Evolutionary conservation across 2,329 filamentous ascomycete genomes (phyloP), one percentile per base, ranked within the genome.

Genomic region (Botrytis tulipae): DNA sequence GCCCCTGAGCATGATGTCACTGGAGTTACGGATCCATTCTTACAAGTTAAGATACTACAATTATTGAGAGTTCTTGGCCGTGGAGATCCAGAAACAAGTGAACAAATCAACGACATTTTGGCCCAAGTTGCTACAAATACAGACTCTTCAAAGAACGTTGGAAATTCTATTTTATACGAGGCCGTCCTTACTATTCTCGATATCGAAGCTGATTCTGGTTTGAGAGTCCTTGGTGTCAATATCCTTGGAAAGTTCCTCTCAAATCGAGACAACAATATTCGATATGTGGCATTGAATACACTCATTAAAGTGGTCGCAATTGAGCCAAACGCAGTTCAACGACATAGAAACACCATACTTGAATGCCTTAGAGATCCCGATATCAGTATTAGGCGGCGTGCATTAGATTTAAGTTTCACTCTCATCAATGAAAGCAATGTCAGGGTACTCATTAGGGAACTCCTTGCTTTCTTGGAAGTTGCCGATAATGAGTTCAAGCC

Each of bases 231-330:
- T 40, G 96, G 96, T 80, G 96, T 99, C 78, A 99, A 99, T 82
- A 99, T 99, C 77, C 89, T 99, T 37, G 96, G 97, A 82, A 99
- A 98, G 82, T 99, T 99, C 84, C 84, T 99, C 75, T 92, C 95
- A n/a, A 99, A 99, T 85, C 91, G 95, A 78, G 96, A 99, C 84
- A 99, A 99, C 86, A 99, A 99, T 82, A 99, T 99, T 79, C 92
- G 96, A 82, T 99, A 99, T 81, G 96, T 99, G 70, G 96, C 96
- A 29, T 86, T 99, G 70, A 99, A 99, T 83, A 99, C 96, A 0
- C 86, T 99, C 68, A 97, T 98, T 84, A 98, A 98, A 83, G 96
- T 99, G 29, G 96, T 99, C 65, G 96, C 96, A 6, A 95, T 99
- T 67, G 96, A 99, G 82, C 96, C 96, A 22, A 98, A 98, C 81